These are phyloP conservation scores for Moesziomyces aphidis DNA, from an alignment of 1,284 basidiomycete genomes.

Conservation along the genomic window DNA sequence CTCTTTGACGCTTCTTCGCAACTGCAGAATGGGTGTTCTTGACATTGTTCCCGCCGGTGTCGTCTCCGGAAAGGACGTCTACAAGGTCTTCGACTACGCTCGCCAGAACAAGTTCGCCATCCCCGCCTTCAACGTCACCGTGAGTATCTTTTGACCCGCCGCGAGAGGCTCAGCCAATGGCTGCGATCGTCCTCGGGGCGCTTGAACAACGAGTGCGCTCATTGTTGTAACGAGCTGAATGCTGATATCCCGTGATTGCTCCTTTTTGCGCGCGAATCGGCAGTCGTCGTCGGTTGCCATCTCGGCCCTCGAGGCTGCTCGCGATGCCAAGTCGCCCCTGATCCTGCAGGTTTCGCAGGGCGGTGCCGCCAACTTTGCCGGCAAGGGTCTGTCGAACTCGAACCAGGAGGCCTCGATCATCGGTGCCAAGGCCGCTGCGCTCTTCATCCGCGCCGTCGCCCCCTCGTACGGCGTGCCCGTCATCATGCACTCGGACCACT, in stretches of 20 bases:
- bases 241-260: constrained; percentile 2
- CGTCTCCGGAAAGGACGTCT: constrained; percentile 67
- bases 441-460: constrained; percentile 85
- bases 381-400: constrained; percentile 94
- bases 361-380: constrained; percentile 94
- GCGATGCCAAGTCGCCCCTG: constrained; percentile 93
- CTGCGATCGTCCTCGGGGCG: too few species aligned
- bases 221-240: not conserved
- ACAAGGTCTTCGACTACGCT: constrained; percentile 67
- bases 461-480: constrained; percentile 79
- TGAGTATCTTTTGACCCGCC: constrained; percentile 24
- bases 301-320: constrained; percentile 66
- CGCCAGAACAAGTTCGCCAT: constrained; percentile 66
- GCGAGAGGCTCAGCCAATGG: not conserved
- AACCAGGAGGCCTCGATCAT: constrained; percentile 96
- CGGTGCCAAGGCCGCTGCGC: constrained; percentile 91
- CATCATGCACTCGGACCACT: constrained; percentile 98
- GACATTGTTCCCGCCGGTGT: constrained; percentile 67
- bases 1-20: not conserved
- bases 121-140: constrained; percentile 67
- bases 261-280: not conserved
- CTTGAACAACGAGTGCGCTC: too few species aligned
- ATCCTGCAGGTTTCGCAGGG: constrained; percentile 98
- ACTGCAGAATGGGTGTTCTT: constrained; percentile 58
- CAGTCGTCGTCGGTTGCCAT: constrained; percentile 63